Evolutionary conservation across 768 basidiomycete genomes (phyloP), one percentile per base, ranked within the genome.

Genomic region (Lyophyllum shimeji): DNA sequence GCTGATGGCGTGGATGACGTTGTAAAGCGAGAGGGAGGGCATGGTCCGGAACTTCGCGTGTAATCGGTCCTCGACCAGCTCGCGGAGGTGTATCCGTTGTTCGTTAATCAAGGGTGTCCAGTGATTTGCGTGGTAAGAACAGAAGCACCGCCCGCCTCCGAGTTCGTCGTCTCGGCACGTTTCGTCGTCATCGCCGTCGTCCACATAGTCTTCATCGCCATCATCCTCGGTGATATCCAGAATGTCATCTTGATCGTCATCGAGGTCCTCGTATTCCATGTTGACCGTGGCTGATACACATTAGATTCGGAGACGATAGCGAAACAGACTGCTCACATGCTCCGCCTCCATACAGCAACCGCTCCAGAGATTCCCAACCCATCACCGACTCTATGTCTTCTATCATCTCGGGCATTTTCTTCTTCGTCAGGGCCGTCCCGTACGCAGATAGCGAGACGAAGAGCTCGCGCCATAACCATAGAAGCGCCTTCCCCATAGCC

Each of bases 391-490:
- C 82, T 47, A 88, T 81, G 54, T 87, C 85, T n/a, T 75, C 70
- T 20, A 88, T 67, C 77, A 87, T 85, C 7, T 78, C 73, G 0
- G 78, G 75, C 13, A 86, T 70, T 47, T 60, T 57, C 40, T 69
- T 63, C 46, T 60, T 59, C 7, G 46, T 27, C 60, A 44, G 65
- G 56, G 61, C 63, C 52, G 39, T 68, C 51, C 60, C 75, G 66
- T 56, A 69, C 0, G 78, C 76, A 7, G 83, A 75, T 66, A 88
- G 69, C 23, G 78, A 79, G 8, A 89, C 64, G 57, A 88, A 82
- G 18, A 88, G 73, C 57, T 89, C 87, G 6, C 86, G 77, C 86
- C 86, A 88, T 50, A 88, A 80, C 84, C 85, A 88, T 17, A 86
- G 67, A 6, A 82, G 56, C 39, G 79, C 71, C 13, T 68, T 70